A percentile compares a stretch with the other conserved stretches of the same genome.
These are phyloP conservation scores for Eucalyptus pauciflora DNA, from an alignment of 345 rosid genomes.

Conservation along the genomic window DNA sequence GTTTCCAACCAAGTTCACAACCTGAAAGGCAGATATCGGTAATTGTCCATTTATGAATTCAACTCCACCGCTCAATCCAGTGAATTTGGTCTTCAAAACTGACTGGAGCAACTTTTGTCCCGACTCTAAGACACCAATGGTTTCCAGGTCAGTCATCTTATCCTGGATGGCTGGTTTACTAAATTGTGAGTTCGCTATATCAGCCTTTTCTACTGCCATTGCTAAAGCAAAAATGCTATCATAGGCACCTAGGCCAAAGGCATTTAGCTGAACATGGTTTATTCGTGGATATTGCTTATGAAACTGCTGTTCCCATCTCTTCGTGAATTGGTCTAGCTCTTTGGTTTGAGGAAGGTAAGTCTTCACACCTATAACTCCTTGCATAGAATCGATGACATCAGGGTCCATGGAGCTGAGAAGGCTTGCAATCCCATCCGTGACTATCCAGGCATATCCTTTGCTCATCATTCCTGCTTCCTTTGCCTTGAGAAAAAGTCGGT, in stretches of 20 bases:
- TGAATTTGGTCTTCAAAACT: slow-evolving; percentile 6
- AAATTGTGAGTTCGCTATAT: not conserved
- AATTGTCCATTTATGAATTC: slow-evolving; percentile 16
- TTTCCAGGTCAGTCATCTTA: not conserved
- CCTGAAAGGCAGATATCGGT: slow-evolving; percentile 18
- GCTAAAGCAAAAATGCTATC: not conserved
- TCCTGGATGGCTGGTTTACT: not conserved
- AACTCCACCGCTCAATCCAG: slow-evolving; percentile 27
- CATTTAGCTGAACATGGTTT: not conserved
- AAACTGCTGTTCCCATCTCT: slow-evolving; percentile 15
- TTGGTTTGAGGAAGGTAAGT: slow-evolving; percentile 1
- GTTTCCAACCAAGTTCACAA: slow-evolving; percentile 20
- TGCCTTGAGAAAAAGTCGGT: slow-evolving; percentile 27
- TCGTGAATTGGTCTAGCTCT: not conserved
- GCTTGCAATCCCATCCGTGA: slow-evolving; percentile 6
- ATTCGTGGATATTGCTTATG: not conserved
- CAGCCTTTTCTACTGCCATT: not conserved
- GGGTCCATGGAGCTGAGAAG: not conserved
- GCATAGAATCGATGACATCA: slow-evolving; percentile 5
- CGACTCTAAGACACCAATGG: not conserved
- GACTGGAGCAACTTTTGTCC: slow-evolving; percentile 7
- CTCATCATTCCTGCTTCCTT: slow-evolving; percentile 47
- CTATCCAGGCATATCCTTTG: slow-evolving; percentile 50
- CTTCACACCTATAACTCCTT: slow-evolving; percentile 23
- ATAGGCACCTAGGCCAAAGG: slow-evolving; percentile 15